A percentile compares a stretch with the other conserved stretches of the same genome.
Conservation (phyloP, 176 grass and related monocot genomes). For the Cenchrus fungigraminus region DNA sequence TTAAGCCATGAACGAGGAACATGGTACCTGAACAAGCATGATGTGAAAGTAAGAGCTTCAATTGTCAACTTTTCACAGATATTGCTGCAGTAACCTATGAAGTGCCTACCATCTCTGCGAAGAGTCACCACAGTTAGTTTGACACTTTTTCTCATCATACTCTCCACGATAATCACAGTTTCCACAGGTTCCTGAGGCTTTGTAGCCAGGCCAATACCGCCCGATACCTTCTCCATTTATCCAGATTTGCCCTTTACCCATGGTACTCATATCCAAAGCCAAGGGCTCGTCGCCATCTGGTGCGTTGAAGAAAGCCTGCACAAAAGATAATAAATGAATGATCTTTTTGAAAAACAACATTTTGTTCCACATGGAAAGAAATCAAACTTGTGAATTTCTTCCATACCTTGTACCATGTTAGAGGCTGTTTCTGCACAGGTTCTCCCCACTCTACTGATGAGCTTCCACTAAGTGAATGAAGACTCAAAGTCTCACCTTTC, state of each 20-base stretch:
- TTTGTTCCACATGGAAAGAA: background rate
- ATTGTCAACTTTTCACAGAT: conserved; percentile 1
- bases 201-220: conserved; percentile 91
- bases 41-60: conserved; percentile 30
- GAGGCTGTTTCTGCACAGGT: conserved; percentile 74
- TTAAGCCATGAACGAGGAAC: conserved; percentile 95
- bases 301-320: conserved; percentile 89
- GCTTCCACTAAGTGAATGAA: conserved; percentile 86
- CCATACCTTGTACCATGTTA: conserved; percentile 95
- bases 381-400: background rate
- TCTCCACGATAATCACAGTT: conserved; percentile 80
- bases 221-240: conserved; percentile 94
- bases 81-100: background rate
- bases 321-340: background rate
- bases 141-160: conserved; percentile 85
- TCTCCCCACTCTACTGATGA: conserved; percentile 91
- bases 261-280: conserved; percentile 92
- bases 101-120: conserved; percentile 86
- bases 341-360: conserved; percentile 26
- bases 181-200: conserved; percentile 68
- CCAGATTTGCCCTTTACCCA: conserved; percentile 99
- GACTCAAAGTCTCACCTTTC: conserved; percentile 85
- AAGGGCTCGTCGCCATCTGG: conserved; percentile 90
- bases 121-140: conserved; percentile 90
- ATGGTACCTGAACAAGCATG: conserved; percentile 75